phyloP scores from a whole-genome alignment of 129 eudicot species.

The Helichrysum umbraculigerum region DNA sequence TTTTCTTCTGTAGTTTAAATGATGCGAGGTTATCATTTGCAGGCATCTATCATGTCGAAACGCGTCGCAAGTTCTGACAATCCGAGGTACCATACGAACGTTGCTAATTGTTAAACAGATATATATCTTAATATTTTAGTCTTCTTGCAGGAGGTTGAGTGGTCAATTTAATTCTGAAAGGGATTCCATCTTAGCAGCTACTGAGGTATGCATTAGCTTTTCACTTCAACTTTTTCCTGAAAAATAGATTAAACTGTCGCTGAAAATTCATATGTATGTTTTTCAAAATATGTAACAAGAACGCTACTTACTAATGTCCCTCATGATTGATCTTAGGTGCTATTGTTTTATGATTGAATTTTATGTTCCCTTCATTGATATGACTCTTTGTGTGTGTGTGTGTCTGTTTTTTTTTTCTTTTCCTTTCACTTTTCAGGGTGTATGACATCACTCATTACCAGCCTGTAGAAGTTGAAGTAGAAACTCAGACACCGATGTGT shows the following conservation, averaged over 20 bases:
- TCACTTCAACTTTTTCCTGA: background rate
- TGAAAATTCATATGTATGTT: background rate
- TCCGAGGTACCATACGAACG: slow-evolving; percentile 62
- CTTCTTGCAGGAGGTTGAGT: slow-evolving; percentile 7
- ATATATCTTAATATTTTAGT: background rate
- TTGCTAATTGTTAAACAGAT: background rate
- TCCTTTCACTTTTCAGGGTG: slow-evolving; percentile 9
- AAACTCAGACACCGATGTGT: background rate
- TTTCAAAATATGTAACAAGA: background rate
- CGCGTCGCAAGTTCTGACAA: slow-evolving; percentile 74
- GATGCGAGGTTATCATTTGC: slow-evolving; percentile 22
- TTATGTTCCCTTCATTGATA: background rate
- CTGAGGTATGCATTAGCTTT: slow-evolving; percentile 13
- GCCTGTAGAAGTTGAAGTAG: background rate
- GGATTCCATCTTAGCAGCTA: background rate
- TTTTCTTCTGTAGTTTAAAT: background rate
- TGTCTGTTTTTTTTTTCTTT: too few relatives aligned
- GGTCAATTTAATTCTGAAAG: slow-evolving; percentile 10
- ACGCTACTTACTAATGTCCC: background rate
- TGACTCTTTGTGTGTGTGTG: background rate
- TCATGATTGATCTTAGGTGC: background rate
- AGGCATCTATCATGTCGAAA: slow-evolving; percentile 96
- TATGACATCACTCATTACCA: background rate
- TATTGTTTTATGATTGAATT: background rate
- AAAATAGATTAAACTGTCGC: background rate